Conservation (phyloP, 768 basidiomycete genomes). For the Auriculariales sp. region DNA sequence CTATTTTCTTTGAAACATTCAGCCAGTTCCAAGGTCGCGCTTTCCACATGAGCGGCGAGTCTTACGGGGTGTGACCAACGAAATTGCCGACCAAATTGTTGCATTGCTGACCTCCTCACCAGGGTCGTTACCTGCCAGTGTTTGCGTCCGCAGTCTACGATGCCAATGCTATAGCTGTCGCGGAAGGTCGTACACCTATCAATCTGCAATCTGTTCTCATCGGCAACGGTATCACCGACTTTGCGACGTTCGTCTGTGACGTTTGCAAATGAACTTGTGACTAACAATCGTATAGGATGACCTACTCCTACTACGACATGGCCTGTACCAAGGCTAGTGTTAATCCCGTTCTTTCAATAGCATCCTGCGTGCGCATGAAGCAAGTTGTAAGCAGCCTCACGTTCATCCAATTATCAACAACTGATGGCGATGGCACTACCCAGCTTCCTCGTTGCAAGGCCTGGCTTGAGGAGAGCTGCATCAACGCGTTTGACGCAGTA, state of each 20-base stretch:
- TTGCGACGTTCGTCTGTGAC: no score
- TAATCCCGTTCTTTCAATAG: conserved; percentile 22
- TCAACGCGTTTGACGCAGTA: conserved; percentile 27
- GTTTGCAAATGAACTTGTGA: neutral
- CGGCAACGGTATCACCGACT: conserved; percentile 7
- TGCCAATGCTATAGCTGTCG: conserved; percentile 15
- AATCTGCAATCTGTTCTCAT: no score
- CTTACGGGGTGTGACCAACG: conserved; percentile 29
- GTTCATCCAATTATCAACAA: neutral
- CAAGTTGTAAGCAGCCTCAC: neutral
- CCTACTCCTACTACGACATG: conserved; percentile 34
- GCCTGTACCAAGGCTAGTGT: conserved; percentile 31
- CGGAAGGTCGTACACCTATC: conserved; percentile 16
- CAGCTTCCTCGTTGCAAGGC: conserved; percentile 32
- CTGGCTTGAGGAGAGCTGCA: conserved; percentile 23
- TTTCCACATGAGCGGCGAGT: conserved; percentile 49
- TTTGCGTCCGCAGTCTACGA: conserved; percentile 21
- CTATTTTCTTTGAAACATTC: conserved; percentile 65
- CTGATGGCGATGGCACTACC: neutral
- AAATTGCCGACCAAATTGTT: neutral
- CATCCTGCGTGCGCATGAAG: conserved; percentile 6
- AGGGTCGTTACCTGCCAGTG: conserved; percentile 11
- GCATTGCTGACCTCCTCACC: neutral
- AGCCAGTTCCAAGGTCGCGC: conserved; percentile 49
- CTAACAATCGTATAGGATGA: conserved; percentile 14